Evolutionary conservation across 2,329 filamentous ascomycete species (phyloP).

Genomic region (Alternaria arborescens): DNA sequence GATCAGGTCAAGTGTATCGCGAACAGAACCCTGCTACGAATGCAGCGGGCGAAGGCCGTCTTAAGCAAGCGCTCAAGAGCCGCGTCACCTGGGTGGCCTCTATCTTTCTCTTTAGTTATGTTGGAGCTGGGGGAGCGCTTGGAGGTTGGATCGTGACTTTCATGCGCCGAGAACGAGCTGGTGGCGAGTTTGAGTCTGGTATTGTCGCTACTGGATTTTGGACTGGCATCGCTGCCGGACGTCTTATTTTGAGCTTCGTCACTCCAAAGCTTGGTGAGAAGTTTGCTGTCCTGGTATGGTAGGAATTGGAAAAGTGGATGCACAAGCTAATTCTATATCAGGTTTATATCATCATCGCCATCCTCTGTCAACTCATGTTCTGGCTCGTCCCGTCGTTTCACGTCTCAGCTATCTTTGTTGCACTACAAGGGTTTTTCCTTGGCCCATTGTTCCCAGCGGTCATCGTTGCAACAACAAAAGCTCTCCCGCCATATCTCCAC

Average conservation of each 20-base stretch:
- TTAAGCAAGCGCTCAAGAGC: conserved; percentile 57
- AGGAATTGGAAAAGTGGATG: conserved; percentile 46
- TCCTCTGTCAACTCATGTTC: conserved; percentile 73
- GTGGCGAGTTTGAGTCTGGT: conserved; percentile 72
- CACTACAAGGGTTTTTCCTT: conserved; percentile 77
- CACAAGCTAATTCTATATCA: conserved; percentile 40
- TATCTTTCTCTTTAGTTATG: conserved; percentile 76
- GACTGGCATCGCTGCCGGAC: conserved; percentile 78
- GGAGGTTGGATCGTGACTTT: conserved; percentile 84
- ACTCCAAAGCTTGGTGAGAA: conserved; percentile 77
- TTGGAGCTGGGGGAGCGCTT: conserved; percentile 76
- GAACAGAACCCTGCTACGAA: conserved; percentile 53
- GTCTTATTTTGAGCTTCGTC: conserved; percentile 75
- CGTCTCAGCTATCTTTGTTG: conserved; percentile 73
- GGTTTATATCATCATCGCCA: conserved; percentile 68
- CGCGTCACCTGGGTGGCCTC: conserved; percentile 73
- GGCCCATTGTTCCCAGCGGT: conserved; percentile 79
- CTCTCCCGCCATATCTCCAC: conserved; percentile 76
- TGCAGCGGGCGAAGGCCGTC: conserved; percentile 54
- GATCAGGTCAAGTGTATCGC: conserved; percentile 65
- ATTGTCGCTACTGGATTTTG: conserved; percentile 81
- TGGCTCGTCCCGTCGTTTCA: conserved; percentile 80
- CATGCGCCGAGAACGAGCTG: conserved; percentile 77
- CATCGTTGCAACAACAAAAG: conserved; percentile 74
- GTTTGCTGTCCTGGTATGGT: conserved; percentile 52